Base-by-base conservation (phyloP, 345 rosid genomes). In the Aquilaria sinensis region DNA sequence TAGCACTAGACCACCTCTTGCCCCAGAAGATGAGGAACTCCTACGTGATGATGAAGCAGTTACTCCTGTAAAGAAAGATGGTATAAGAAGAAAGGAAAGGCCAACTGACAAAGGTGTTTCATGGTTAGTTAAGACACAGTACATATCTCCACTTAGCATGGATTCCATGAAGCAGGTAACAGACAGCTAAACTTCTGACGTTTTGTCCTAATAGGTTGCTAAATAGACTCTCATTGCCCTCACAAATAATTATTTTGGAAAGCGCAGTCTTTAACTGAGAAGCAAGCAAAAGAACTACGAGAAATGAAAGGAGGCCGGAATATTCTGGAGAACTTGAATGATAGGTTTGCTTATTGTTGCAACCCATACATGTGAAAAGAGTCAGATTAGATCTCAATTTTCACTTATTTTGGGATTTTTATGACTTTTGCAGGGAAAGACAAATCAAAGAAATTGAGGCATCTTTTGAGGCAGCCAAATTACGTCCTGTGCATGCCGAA, bases 71-170 rank as follows among this genome's bases (percentile, higher is more conserved):
- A 94, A 88, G 81, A 87, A 78, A 77, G 91, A 88, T 67, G 96
- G 99, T 67, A 86, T 94, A 70, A 78, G 76, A 66, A 83, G 80
- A 75, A 88, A 94, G 80, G 97, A 90, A 57, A 81, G 99, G 33
- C 99, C 97, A 14, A 86, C 97, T 29, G 99, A 90, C 68, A 82
- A 90, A 77, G 97, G 97, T 75, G 86, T 90, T 65, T 77, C 97
- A 65, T 90, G 97, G 99, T 81, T 94, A 69, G 99, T 94, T 23
- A 94, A 94, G 74, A 94, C 99, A 9, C 97, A 90, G 66, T 94
- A 90, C 67, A 90, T 94, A 55, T 90, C 99, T 81, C 85, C 97
- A 13, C 80, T 90, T 65, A 88, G 88, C 65, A 74, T 77, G 76
- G 99, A 94, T 49, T 80, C 96, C 8, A 66, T 90, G 51, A 90